Conservation (phyloP, 805 yeast genomes). For the Yarrowia yakushimensis region DNA sequence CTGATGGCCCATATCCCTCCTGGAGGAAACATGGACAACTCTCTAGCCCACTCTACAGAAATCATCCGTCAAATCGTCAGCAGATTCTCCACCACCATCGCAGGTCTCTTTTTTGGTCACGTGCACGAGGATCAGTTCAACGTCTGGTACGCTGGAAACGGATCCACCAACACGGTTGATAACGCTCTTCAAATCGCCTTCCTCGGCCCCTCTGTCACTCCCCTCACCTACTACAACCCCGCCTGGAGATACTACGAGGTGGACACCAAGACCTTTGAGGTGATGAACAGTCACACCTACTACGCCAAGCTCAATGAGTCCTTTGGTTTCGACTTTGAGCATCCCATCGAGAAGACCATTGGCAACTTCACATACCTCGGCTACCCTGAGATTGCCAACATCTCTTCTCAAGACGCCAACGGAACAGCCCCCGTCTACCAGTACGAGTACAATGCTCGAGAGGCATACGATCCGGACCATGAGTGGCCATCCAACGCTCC, state of each 20-base stretch:
- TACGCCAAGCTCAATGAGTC: slow-evolving; percentile 55
- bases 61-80: slow-evolving; percentile 55
- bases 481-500: slow-evolving; percentile 60
- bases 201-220: slow-evolving; percentile 65
- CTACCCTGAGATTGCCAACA: slow-evolving; percentile 27
- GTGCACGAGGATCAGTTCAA: slow-evolving; percentile 68
- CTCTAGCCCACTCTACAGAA: slow-evolving; percentile 58
- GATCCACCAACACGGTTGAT: slow-evolving; percentile 36
- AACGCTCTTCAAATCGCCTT: slow-evolving; percentile 56
- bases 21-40: slow-evolving; percentile 45
- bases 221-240: slow-evolving; percentile 58
- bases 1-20: slow-evolving; percentile 65
- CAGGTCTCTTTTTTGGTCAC: slow-evolving; percentile 67
- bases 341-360: neutral
- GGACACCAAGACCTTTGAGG: slow-evolving; percentile 55
- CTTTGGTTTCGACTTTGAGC: slow-evolving; percentile 35
- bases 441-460: slow-evolving; percentile 48
- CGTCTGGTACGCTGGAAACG: slow-evolving; percentile 51
- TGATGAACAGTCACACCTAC: slow-evolving; percentile 57
- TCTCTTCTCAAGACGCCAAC: neutral
- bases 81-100: slow-evolving; percentile 63
- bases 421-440: slow-evolving; percentile 43
- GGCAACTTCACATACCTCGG: neutral
- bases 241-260: slow-evolving; percentile 71
- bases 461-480: slow-evolving; percentile 47